Evolutionary conservation across 805 yeast species (phyloP), one percentile per base, ranked within the genome.

Genomic region (Starmera caribaea): DNA sequence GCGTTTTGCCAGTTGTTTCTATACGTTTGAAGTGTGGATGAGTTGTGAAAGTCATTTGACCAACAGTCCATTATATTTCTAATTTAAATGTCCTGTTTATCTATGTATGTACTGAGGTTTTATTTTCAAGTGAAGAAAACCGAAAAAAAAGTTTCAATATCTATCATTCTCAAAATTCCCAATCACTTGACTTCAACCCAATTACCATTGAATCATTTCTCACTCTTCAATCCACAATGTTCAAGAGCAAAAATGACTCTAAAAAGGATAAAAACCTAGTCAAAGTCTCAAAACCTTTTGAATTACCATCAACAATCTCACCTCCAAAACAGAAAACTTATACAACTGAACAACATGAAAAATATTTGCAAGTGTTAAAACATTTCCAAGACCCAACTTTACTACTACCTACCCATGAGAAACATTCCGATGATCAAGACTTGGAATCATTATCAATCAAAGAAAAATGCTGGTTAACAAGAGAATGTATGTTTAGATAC

Each of bases 401-500:
- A 37, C 55, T 50, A 17, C 55, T 81, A 11, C 76, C 83, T 2
- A 54, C 62, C 11, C 61, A 61, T 16, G 85, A 79, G 51, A 69
- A 17, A 38, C 41, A 12, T 8, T 14, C n/a, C 14, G 57, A 62
- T 28, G 59, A 59, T 16, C 56, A 58, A 2, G 58, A 58, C n/a
- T 58, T 59, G 38, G 55, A 55, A 33, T 62, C 69, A 2, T 54
- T 70, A 35, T 57, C 55, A 41, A 59, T 14, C 39, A 58, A 21
- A 38, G 96, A 88, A 58, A 80, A 76, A 58, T 81, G 92, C 0
- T 89, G 96, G 96, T 65, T 89, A 40, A 81, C 95, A 3, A 70
- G 81, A 49, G 97, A 89, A 59, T 88, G 96, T 57, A 66, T 88
- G 38, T 62, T 84, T 53, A 72, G 97, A 51, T 89, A 88, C 57